These are phyloP conservation scores for Globisporangium radiosum DNA, from an alignment of 352 stramenopile genomes.

Conservation along the genomic window DNA sequence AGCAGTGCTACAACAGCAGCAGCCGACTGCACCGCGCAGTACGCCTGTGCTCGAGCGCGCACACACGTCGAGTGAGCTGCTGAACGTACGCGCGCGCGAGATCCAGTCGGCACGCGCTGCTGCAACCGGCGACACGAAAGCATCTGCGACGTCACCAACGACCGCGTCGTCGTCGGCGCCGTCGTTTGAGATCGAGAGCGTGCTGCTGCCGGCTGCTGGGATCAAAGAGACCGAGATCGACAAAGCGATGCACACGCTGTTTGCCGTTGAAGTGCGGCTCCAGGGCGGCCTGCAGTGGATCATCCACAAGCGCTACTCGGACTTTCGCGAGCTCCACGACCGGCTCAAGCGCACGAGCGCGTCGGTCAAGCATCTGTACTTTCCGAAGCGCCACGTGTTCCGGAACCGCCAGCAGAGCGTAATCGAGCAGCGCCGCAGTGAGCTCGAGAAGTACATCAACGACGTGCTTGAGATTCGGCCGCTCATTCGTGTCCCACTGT, in stretches of 20 bases:
- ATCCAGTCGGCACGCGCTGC: conserved; percentile 31
- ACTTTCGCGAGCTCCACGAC: conserved; percentile 85
- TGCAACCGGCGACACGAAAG: conserved; percentile 22
- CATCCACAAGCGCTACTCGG: conserved; percentile 86
- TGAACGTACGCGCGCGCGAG: conserved; percentile 46
- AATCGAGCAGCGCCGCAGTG: conserved; percentile 78
- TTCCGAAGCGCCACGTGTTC: conserved; percentile 85
- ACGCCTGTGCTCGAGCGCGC: conserved; percentile 56
- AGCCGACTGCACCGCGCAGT: conserved; percentile 14
- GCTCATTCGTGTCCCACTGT: conserved; percentile 78
- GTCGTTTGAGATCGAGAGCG: conserved; percentile 82
- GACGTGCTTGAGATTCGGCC: conserved; percentile 75
- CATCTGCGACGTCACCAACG: conserved; percentile 23
- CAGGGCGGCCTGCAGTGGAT: conserved; percentile 82
- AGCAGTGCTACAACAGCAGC: too few species aligned
- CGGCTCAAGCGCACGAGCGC: conserved; percentile 71
- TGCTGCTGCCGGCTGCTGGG: conserved; percentile 53
- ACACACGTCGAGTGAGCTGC: conserved; percentile 65
- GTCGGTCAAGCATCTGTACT: conserved; percentile 73
- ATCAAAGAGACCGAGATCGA: conserved; percentile 81
- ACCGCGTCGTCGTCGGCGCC: conserved; percentile 32
- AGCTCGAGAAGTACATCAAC: conserved; percentile 87
- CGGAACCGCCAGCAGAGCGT: conserved; percentile 78
- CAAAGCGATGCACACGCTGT: conserved; percentile 76
- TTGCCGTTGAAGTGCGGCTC: conserved; percentile 72